phyloP scores from a whole-genome alignment of 208 protist species.

The Leishmania braziliensis region DNA sequence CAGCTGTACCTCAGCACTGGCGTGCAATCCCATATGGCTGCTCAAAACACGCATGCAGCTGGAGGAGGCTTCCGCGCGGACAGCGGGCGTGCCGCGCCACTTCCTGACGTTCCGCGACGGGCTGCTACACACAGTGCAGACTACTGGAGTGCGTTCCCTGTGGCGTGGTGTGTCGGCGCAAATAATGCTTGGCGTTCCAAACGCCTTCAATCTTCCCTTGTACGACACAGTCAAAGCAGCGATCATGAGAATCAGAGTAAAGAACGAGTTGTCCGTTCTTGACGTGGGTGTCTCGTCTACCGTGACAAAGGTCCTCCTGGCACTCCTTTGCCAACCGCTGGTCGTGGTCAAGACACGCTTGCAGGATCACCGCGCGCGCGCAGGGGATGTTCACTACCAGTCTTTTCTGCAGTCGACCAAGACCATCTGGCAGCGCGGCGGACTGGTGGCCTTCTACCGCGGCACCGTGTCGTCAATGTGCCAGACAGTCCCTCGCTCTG shows the following conservation, averaged over 20 bases:
- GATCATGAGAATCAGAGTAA: constrained; percentile 10
- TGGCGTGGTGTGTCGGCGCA: constrained; percentile 85
- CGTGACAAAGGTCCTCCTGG: constrained; percentile 58
- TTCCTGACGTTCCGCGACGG: constrained; percentile 68
- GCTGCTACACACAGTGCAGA: constrained; percentile 54
- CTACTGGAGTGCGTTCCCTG: constrained; percentile 60
- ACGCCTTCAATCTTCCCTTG: constrained; percentile 79
- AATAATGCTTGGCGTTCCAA: constrained; percentile 77
- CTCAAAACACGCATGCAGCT: constrained; percentile 92
- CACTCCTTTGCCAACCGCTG: constrained; percentile 67
- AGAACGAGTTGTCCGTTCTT: constrained; percentile 35
- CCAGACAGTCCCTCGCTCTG: constrained; percentile 76
- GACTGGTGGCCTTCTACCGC: constrained; percentile 67
- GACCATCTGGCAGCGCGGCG: constrained; percentile 45
- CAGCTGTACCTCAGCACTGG: constrained; percentile 57
- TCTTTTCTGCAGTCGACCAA: constrained; percentile 57
- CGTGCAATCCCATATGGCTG: constrained; percentile 89
- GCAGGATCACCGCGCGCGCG: constrained; percentile 79
- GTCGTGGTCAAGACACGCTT: constrained; percentile 80
- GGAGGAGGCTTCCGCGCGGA: constrained; percentile 42
- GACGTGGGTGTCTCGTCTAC: constrained; percentile 73
- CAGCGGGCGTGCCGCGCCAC: constrained; percentile 29
- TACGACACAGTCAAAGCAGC: constrained; percentile 80
- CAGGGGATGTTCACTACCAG: constrained; percentile 70
- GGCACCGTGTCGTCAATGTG: constrained; percentile 64